Conservation (phyloP, 768 basidiomycete species). For the Mycena filopes region DNA sequence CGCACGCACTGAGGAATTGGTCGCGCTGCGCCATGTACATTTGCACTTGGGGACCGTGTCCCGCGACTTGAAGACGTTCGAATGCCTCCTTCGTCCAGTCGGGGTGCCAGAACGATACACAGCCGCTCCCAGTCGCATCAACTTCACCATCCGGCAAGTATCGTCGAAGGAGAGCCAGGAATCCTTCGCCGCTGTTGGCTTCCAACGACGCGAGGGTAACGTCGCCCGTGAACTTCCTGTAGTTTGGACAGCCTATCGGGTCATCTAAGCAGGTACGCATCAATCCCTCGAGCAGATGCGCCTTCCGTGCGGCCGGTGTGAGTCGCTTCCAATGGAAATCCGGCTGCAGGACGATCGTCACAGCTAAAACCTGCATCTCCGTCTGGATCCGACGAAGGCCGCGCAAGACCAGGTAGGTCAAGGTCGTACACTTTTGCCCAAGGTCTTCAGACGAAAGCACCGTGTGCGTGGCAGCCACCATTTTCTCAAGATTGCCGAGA, state of each 20-base stretch:
- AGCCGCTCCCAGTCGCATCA: constrained; percentile 1
- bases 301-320: constrained; percentile 19
- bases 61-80: constrained; percentile 17
- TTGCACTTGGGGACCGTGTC: constrained; percentile 13
- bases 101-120: constrained; percentile 13
- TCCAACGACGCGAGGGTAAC: constrained; percentile 15
- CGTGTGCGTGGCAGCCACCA: constrained; percentile 16
- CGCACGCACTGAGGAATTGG: constrained; percentile 18
- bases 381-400: constrained; percentile 16
- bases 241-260: constrained; percentile 7
- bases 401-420: constrained; percentile 16
- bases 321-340: constrained; percentile 19
- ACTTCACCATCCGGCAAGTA: constrained; percentile 16
- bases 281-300: constrained; percentile 20
- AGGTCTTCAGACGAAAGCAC: constrained; percentile 2
- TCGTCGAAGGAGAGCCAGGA: constrained; percentile 17
- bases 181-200: constrained; percentile 17
- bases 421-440: too few species aligned
- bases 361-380: constrained; percentile 15
- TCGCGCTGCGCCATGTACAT: constrained; percentile 18
- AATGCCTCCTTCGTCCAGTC: constrained; percentile 19
- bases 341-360: constrained; percentile 15
- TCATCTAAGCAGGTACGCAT: constrained; percentile 18
- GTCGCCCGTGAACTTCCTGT: constrained; percentile 14
- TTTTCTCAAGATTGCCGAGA: constrained; percentile 15